These are phyloP conservation scores for Dothideomycetidae sp. DNA, from an alignment of 2,329 filamentous ascomycete species.

Conservation along the genomic window DNA sequence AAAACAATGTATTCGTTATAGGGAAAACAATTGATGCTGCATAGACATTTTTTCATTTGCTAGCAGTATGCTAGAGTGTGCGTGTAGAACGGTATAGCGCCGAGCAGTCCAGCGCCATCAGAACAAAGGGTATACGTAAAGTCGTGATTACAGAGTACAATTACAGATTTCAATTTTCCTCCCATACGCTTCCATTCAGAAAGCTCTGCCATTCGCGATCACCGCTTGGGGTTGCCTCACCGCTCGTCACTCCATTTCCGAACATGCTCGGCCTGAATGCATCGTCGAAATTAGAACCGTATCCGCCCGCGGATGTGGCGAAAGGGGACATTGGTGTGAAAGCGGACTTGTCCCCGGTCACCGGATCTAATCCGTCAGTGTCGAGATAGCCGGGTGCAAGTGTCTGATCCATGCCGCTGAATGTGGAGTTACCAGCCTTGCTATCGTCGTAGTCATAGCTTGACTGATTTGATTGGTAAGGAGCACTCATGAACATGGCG, in stretches of 20 bases:
- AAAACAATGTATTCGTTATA: too few species aligned
- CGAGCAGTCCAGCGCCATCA: too few species aligned
- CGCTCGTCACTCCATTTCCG: slow-evolving; percentile 14
- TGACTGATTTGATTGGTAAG: slow-evolving; percentile 22
- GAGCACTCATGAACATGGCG: slow-evolving; percentile 32
- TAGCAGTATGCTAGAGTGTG: too few species aligned
- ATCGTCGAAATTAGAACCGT: slow-evolving; percentile 15
- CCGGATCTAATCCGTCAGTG: slow-evolving; percentile 14
- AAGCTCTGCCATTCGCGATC: slow-evolving; percentile 18
- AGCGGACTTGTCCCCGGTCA: slow-evolving; percentile 14
- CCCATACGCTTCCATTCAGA: slow-evolving; percentile 16
- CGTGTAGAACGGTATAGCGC: too few species aligned
- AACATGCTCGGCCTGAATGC: slow-evolving; percentile 12
- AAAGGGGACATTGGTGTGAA: slow-evolving; percentile 17
- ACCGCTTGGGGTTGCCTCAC: slow-evolving; percentile 15
- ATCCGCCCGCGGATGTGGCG: slow-evolving; percentile 15
- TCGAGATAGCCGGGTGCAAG: slow-evolving; percentile 27
- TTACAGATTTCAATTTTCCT: too few species aligned
- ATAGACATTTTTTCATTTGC: too few species aligned
- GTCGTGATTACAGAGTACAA: too few species aligned
- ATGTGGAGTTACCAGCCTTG: slow-evolving; percentile 18
- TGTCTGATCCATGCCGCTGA: slow-evolving; percentile 27
- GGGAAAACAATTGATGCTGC: too few species aligned
- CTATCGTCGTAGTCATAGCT: slow-evolving; percentile 32
- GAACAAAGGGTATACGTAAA: too few species aligned